Base-by-base conservation (phyloP, 306 rosid genomes). In the Albizia julibrissin region DNA sequence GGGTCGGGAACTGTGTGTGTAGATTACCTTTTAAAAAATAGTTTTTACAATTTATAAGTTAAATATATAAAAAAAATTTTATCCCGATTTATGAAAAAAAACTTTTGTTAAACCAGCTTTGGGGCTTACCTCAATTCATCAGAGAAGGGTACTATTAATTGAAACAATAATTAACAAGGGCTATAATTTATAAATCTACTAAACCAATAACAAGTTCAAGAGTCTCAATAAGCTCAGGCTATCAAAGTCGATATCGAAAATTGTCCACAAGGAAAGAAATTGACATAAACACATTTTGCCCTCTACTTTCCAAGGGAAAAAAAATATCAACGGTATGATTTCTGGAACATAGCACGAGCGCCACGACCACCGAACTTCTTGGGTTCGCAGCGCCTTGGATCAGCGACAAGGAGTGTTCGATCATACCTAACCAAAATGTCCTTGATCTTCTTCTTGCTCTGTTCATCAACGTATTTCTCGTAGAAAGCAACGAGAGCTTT, bases 281-380 rank as follows among this genome's bases (percentile, higher is more conserved):
- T 9, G 37, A 47, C 66, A 29, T 65, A 73, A 68, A 75, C 81
- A 80, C 66, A 75, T 75, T 56, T 49, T 59, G 12, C 61, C 22
- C 42, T 14, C 42, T 4, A 2, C 31, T 64, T 7, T 15, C 59
- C 37, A 42, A 1, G 26, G 54, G 16, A 14, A 16, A 47, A 46
- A 47, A 49, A 50, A 54, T n/a, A 10, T 85, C 89, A 94, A 92
- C 97, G 97, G 91, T 94, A 92, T 11, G 97, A 94, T 68, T 94
- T 94, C 90, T 94, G 97, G 91, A 94, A 94, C 87, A 92, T 92
- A 1, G 98, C 92, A 19, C 94, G 91, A 26, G 95, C 98, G 37
- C 98, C 97, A 24, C 95, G 97, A 77, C 98, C 97, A 69, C 97
- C 98, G 27, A 94, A 94, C 90, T 94, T 94, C 92, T 94, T 94